Evolutionary conservation across 2,329 filamentous ascomycete genomes (phyloP), one percentile per base, ranked within the genome.

Genomic region (Blumeria graminis): DNA sequence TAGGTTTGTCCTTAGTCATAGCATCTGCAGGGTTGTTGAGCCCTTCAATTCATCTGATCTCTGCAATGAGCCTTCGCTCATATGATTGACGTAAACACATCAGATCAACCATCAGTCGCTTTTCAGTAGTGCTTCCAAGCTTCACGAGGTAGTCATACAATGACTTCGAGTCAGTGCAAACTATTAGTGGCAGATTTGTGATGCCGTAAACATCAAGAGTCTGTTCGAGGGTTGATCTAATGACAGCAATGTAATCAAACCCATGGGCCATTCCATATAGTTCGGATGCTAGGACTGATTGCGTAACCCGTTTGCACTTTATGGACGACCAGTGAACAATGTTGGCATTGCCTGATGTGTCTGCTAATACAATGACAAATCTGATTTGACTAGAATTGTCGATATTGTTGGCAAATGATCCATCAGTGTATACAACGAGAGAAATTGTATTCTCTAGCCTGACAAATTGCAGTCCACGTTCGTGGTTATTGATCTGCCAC

Each of bases 61-160:
- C 52, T 3, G 35, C 16, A 36, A 55, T 33, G 16, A 55, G 38
- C 11, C 52, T n/a, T 14, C 14, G 34, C 41, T 57, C 38, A 41
- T 55, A 57, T 9, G 39, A 55, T 35, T 57, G 32, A 5, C 18
- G n/a, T 36, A 57, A 36, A 10, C 14, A 14, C 34, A 58, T 56
- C 6, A 58, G 22, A 22, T 58, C 41, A 9, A 58, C 45, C 39
- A 58, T 56, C 2, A 56, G 38, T 13, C 48, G 8, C 18, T 58
- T 56, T 33, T 58, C 57, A 28, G 56, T 28, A 1, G 57, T 58
- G 11, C 39, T 58, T 5, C 55, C 54, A 28, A 58, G 38, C 38
- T 56, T 58, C n/a, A 58, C 48, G 18, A 58, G n/a, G 14, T 46
- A 58, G 11, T 56, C 54, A 43, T 58, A 56, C 7, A 48, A 16